Evolutionary conservation across 768 basidiomycete species (phyloP).

Genomic region (Albatrellus ellisii): DNA sequence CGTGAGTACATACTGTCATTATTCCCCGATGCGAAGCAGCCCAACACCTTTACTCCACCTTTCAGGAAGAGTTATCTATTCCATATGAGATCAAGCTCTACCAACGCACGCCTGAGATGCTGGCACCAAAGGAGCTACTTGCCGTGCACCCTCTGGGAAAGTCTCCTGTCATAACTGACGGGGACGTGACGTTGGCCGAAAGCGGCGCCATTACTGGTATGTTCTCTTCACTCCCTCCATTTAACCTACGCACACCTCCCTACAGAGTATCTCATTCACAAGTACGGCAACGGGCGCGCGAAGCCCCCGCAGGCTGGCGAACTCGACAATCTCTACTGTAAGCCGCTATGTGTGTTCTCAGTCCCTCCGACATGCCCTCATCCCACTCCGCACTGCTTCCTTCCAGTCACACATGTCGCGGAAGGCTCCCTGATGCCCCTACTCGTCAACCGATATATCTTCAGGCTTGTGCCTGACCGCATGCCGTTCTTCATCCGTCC

Average conservation of each 20-base stretch:
- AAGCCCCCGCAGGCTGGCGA: constrained; percentile 19
- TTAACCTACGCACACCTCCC: not conserved
- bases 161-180: constrained; percentile 34
- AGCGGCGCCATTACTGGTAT: constrained; percentile 32
- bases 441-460: constrained; percentile 24
- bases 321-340: constrained; percentile 25
- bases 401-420: constrained; percentile 26
- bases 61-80: constrained; percentile 37
- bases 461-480: constrained; percentile 18
- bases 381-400: not conserved
- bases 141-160: constrained; percentile 32
- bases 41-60: not conserved
- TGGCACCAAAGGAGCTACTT: constrained; percentile 25
- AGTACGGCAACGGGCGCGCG: constrained; percentile 22
- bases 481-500: constrained; percentile 26
- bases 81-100: constrained; percentile 32
- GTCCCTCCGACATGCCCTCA: not conserved
- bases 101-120: constrained; percentile 17
- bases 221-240: constrained; percentile 3
- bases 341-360: too few relatives aligned
- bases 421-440: constrained; percentile 31
- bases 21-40: not conserved
- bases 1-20: not conserved
- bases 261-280: constrained; percentile 28
- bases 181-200: constrained; percentile 28